Base-by-base conservation (phyloP, 805 yeast species). In the Kluyveromyces nonfermentans region DNA sequence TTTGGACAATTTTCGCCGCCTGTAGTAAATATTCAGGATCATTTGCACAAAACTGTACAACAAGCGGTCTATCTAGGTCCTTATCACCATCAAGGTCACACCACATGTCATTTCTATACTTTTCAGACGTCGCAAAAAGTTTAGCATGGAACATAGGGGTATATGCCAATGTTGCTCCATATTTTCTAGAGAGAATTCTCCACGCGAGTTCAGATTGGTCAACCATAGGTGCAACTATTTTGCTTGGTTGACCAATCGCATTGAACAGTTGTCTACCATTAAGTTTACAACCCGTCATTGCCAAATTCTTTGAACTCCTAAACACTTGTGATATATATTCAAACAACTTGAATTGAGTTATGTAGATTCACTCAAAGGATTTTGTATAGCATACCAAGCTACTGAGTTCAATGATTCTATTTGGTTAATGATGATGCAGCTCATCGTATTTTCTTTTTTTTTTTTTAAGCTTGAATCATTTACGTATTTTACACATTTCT, bases 111-210 rank as follows among this genome's bases (percentile, higher is more conserved):
- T 69, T 68, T 42, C 97, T 71, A 59, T 93, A 93, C 53, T 84
- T 84, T 47, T 79, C 83, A 40, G 82, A 82, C 2, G 85, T 83
- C 20, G 94, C 94, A 65, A 93, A 93, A 33, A 89, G 66, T 40
- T 88, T 72, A 3, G 98, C 95, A 63, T 93, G 97, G 51, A 84
- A 76, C 99, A 93, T 93, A 3, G 99, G 99, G 0, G 97, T 85
- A 56, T 90, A 93, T 57, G 96, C 86, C 30, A 93, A 68, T 2
- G 88, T 86, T 0, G 98, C 97, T 3, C 99, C 99, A 55, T 89
- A 82, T 46, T 74, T 71, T 44, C 97, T 73, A 3, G 95, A 84
- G 14, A 93, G 68, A 15, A 85, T 74, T 50, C 99, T 72, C 97
- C 97, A 93, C 1, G 95, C 97, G 16, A 93, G 71, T 58, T 93